Evolutionary conservation across 352 stramenopile genomes (phyloP).

Genomic region (Lagenidium sp.): DNA sequence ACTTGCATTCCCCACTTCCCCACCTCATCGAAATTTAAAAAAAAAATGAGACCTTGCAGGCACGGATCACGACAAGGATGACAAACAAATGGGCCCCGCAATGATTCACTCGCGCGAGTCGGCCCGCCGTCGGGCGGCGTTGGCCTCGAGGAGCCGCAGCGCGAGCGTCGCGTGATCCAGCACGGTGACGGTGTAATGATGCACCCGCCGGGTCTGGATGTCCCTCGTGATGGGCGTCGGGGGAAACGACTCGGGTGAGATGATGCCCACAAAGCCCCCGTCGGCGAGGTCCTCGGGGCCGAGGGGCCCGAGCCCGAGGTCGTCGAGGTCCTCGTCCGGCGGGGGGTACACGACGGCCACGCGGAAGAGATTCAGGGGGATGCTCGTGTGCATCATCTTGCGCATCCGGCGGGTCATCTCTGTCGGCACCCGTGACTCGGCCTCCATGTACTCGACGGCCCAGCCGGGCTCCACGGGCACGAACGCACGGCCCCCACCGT

Average conservation of each 20-base stretch:
- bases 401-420: slow-evolving; percentile 61
- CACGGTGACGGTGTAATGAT: slow-evolving; percentile 68
- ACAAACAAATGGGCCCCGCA: slow-evolving; percentile 1
- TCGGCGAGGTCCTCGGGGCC: slow-evolving; percentile 6
- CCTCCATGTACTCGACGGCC: slow-evolving; percentile 76
- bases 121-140: slow-evolving; percentile 1
- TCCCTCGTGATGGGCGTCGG: slow-evolving; percentile 72
- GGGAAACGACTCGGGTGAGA: slow-evolving; percentile 74
- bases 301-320: slow-evolving; percentile 13
- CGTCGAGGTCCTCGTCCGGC: slow-evolving; percentile 10
- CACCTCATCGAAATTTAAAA: too few species aligned
- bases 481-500: neutral
- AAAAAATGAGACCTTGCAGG: too few species aligned
- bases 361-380: slow-evolving; percentile 71
- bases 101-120: neutral
- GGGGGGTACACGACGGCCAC: slow-evolving; percentile 39
- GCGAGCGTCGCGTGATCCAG: slow-evolving; percentile 68
- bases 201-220: slow-evolving; percentile 57
- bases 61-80: slow-evolving; percentile 4
- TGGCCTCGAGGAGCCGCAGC: slow-evolving; percentile 43
- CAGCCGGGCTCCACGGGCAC: slow-evolving; percentile 44
- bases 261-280: slow-evolving; percentile 25
- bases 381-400: slow-evolving; percentile 73
- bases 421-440: slow-evolving; percentile 45
- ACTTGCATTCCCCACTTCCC: too few species aligned